These are phyloP conservation scores for Tuctoria greenei DNA, from an alignment of 176 grass and related monocot species.

Conservation along the genomic window DNA sequence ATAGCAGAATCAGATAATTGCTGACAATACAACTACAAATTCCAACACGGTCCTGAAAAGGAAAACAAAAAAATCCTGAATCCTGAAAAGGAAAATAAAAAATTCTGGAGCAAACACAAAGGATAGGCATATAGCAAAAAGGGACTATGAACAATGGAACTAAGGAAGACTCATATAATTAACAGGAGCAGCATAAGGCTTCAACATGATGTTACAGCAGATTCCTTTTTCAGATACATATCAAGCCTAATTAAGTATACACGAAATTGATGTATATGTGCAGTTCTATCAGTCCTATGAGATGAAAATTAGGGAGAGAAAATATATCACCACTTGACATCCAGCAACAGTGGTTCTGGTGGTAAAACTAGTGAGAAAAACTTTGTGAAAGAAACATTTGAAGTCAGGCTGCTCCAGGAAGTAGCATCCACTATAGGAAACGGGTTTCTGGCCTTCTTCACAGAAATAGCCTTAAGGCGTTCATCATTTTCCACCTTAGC, in stretches of 20 bases:
- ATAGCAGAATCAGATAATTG: neutral
- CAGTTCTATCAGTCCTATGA: slow-evolving; percentile 39
- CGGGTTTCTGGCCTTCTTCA: slow-evolving; percentile 62
- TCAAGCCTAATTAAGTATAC: slow-evolving; percentile 39
- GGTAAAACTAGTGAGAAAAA: slow-evolving; percentile 66
- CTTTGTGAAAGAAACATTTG: slow-evolving; percentile 83
- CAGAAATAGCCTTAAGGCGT: slow-evolving; percentile 52
- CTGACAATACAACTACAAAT: neutral
- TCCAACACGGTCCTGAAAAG: neutral
- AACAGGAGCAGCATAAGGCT: slow-evolving; percentile 31
- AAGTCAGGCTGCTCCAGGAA: slow-evolving; percentile 74
- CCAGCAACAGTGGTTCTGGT: slow-evolving; percentile 72
- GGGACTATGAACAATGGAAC: neutral
- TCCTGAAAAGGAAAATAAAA: neutral
- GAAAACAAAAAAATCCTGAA: neutral
- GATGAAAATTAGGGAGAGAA: neutral
- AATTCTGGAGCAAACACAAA: neutral
- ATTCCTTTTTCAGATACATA: slow-evolving; percentile 12
- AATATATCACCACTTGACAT: slow-evolving; percentile 74
- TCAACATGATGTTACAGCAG: slow-evolving; percentile 25
- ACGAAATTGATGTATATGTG: slow-evolving; percentile 35
- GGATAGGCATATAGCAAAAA: neutral
- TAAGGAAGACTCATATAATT: neutral
- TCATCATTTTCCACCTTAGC: slow-evolving; percentile 64
- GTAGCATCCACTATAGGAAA: slow-evolving; percentile 51